Base-by-base conservation (phyloP, 1,284 basidiomycete genomes). In the Phellopilus nigrolimitatus region DNA sequence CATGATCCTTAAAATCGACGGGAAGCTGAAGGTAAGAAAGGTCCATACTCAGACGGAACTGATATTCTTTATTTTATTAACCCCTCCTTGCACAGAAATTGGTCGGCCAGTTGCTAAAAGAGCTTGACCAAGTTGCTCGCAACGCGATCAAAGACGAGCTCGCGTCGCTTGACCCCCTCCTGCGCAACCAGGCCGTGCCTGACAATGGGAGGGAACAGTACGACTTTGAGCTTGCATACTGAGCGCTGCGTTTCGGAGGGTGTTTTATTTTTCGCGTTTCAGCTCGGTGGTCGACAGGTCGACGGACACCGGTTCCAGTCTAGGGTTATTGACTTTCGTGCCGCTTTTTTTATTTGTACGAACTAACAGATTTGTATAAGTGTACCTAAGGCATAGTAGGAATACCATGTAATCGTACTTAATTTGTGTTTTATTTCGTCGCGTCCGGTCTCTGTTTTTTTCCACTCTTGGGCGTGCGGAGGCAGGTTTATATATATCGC, bases 141-240 rank as follows among this genome's bases (percentile, higher is more conserved):
- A 79, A 79, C 38, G 79, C 80, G 13, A 92, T 93, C 65, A 82
- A 80, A 64, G 84, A 89, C 52, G 90, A 93, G 66, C 71, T 93
- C 38, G 78, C 83, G 19, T 85, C 85, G 17, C 71, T 91, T 28
- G 86, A 90, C 65, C 88, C 88, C 17, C 66, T 90, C 24, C 68
- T 91, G 55, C 72, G 82, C 30, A 86, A 85, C 46, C 64, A 68
- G n/a, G 63, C 58, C 15, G 53, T 55, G 17, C 39, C 70, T 17
- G 74, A 73, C 34, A 70, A 69, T 25, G 56, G 64, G 36, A 58
- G 63, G 54, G 66, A 68, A 52, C 64, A 68, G 56, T 76, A 75
- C 57, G 78, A 80, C 50, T 79, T 75, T 53, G 78, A 70, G 9
- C 9, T 24, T 17, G 38, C 25, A 25, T 49, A 31, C 31, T 49